Evolutionary conservation across 371 early-diverging fungal genomes (phyloP).

Genomic region (Mortierella sp.): DNA sequence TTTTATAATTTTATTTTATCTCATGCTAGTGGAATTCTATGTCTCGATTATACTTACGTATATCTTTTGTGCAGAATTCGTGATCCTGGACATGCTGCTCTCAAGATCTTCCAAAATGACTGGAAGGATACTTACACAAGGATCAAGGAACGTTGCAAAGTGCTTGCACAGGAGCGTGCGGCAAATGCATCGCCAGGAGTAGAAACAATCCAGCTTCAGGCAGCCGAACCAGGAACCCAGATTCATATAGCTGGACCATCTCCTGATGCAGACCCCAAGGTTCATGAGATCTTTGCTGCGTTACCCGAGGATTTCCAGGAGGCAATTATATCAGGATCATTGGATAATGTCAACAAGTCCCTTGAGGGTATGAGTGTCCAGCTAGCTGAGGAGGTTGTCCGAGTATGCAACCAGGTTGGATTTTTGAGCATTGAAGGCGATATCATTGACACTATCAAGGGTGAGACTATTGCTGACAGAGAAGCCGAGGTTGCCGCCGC

Average conservation of each 20-base stretch:
- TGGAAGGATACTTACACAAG: conserved; percentile 84
- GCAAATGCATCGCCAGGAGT: conserved; percentile 64
- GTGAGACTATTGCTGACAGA: conserved; percentile 52
- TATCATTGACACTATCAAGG: conserved; percentile 62
- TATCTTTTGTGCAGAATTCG: conserved; percentile 24
- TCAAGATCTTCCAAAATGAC: conserved; percentile 86
- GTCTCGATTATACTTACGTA: background rate
- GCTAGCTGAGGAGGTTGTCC: conserved; percentile 80
- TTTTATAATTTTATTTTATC: background rate
- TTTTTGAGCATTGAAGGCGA: conserved; percentile 76
- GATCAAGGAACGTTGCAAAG: conserved; percentile 82
- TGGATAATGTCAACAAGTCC: conserved; percentile 87
- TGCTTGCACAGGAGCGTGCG: conserved; percentile 71
- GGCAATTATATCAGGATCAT: conserved; percentile 80
- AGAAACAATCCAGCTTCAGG: conserved; percentile 83
- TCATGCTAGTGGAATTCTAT: background rate
- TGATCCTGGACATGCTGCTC: conserved; percentile 37
- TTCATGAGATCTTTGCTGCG: conserved; percentile 73
- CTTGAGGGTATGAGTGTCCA: conserved; percentile 75
- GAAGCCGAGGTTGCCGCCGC: conserved; percentile 55
- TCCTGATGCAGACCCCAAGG: conserved; percentile 62
- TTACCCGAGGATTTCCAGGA: conserved; percentile 82
- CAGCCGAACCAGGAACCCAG: conserved; percentile 72
- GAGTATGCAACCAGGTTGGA: conserved; percentile 81
- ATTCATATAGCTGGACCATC: conserved; percentile 65